Evolutionary conservation across 257 asterid genomes (phyloP).

Genomic region (Schizonepeta tenuifolia): DNA sequence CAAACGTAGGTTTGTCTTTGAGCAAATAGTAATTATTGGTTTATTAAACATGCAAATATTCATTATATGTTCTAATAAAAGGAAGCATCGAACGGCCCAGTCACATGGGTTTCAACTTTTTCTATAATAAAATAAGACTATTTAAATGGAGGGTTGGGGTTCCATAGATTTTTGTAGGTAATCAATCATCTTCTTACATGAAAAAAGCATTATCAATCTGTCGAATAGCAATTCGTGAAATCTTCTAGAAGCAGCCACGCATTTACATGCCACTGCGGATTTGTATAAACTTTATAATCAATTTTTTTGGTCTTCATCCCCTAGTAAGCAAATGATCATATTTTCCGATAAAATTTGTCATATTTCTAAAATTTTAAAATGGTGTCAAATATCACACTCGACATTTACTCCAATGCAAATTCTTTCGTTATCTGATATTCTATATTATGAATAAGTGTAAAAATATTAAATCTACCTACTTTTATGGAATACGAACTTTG

Average conservation of each 20-base stretch:
- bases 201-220: constrained; percentile 15
- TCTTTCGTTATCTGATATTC: too few species aligned
- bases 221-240: constrained; percentile 13
- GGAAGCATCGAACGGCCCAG: constrained; percentile 31
- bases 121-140: background rate
- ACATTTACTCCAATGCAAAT: too few species aligned
- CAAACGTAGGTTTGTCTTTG: constrained; percentile 29
- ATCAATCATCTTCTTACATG: background rate
- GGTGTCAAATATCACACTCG: too few species aligned
- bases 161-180: background rate
- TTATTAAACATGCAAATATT: background rate
- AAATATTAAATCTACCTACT: too few species aligned
- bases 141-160: constrained; percentile 23
- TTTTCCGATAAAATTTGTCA: too few species aligned
- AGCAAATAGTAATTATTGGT: constrained; percentile 11
- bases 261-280: background rate
- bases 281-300: background rate
- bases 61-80: constrained; percentile 28
- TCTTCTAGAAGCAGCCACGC: constrained; percentile 23
- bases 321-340: too few species aligned
- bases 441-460: too few species aligned
- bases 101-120: constrained; percentile 39
- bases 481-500: too few species aligned
- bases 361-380: too few species aligned
- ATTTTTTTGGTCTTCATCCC: too few species aligned